Conservation (phyloP, 2,329 filamentous ascomycete genomes). For the Aspergillus eucalypticola region DNA sequence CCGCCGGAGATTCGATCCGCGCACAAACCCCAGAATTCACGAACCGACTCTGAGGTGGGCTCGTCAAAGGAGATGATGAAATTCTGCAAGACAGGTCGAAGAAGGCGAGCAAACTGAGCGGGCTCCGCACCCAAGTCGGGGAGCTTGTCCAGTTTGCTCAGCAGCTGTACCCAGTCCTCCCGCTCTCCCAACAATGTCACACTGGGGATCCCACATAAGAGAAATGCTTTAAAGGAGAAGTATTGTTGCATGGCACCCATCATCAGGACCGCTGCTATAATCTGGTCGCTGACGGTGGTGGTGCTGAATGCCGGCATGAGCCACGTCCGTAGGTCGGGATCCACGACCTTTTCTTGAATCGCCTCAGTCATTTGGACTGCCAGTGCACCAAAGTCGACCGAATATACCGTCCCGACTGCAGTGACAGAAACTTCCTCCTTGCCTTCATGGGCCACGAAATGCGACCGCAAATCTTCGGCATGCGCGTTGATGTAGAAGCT, state of each 20-base stretch:
- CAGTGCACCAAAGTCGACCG: constrained; percentile 29
- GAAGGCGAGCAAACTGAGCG: constrained; percentile 37
- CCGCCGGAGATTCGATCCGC: constrained; percentile 29
- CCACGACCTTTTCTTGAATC: constrained; percentile 46
- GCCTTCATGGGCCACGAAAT: constrained; percentile 48
- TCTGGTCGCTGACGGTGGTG: constrained; percentile 47
- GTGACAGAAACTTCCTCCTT: constrained; percentile 44
- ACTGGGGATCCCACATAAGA: constrained; percentile 52
- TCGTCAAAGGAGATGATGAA: constrained; percentile 40
- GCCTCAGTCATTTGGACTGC: constrained; percentile 39
- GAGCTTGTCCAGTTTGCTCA: constrained; percentile 47
- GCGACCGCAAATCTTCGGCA: constrained; percentile 45
- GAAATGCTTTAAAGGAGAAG: constrained; percentile 40
- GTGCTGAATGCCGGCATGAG: constrained; percentile 56
- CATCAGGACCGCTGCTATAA: constrained; percentile 50
- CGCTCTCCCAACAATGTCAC: constrained; percentile 54
- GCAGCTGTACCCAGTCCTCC: constrained; percentile 49
- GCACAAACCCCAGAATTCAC: constrained; percentile 18
- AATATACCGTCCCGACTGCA: constrained; percentile 4
- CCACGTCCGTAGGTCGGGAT: constrained; percentile 48
- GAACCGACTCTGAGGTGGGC: background rate
- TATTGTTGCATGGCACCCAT: constrained; percentile 56
- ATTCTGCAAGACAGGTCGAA: constrained; percentile 48
- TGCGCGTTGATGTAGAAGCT: constrained; percentile 51
- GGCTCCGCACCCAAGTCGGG: constrained; percentile 49